These are phyloP conservation scores for Calonectria henricotiae DNA, from an alignment of 2,329 filamentous ascomycete species.

Conservation along the genomic window DNA sequence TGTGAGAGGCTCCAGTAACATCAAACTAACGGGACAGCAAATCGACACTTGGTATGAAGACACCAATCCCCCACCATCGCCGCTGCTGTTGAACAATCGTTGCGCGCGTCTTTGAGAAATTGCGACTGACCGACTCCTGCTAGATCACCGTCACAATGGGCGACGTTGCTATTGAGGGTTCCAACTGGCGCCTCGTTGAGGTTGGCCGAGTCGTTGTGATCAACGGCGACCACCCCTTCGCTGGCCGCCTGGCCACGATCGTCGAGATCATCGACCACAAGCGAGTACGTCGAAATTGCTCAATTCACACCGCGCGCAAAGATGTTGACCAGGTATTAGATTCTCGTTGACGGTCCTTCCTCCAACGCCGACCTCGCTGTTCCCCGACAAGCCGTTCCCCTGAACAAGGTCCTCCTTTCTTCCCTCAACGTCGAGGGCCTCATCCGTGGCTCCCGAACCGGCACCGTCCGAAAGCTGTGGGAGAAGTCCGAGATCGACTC, in stretches of 20 bases:
- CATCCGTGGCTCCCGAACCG: constrained; percentile 87
- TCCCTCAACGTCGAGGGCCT: constrained; percentile 90
- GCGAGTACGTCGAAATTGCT: constrained; percentile 82
- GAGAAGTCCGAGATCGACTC: constrained; percentile 91
- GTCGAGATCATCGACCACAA: constrained; percentile 99
- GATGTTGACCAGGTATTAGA: constrained; percentile 70
- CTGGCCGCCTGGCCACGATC: constrained; percentile 91
- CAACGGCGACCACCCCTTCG: constrained; percentile 82
- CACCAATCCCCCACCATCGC: constrained; percentile 52
- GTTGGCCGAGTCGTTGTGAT: constrained; percentile 97
- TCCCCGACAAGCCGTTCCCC: constrained; percentile 88
- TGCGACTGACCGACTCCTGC: constrained; percentile 56
- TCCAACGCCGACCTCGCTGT: constrained; percentile 85
- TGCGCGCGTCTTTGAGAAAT: constrained; percentile 49
- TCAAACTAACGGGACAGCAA: constrained; percentile 60
- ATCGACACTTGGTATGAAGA: constrained; percentile 61
- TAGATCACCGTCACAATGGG: constrained; percentile 82
- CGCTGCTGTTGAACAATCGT: constrained; percentile 49
- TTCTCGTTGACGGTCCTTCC: constrained; percentile 95
- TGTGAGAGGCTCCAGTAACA: constrained; percentile 58
- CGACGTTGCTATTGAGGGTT: constrained; percentile 86
- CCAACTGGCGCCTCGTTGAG: constrained; percentile 96
- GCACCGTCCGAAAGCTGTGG: constrained; percentile 90
- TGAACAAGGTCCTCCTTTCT: constrained; percentile 90
- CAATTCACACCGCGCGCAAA: constrained; percentile 31